These are phyloP conservation scores for Pinus albicaulis DNA, from an alignment of 75 land plant species.

Conservation along the genomic window DNA sequence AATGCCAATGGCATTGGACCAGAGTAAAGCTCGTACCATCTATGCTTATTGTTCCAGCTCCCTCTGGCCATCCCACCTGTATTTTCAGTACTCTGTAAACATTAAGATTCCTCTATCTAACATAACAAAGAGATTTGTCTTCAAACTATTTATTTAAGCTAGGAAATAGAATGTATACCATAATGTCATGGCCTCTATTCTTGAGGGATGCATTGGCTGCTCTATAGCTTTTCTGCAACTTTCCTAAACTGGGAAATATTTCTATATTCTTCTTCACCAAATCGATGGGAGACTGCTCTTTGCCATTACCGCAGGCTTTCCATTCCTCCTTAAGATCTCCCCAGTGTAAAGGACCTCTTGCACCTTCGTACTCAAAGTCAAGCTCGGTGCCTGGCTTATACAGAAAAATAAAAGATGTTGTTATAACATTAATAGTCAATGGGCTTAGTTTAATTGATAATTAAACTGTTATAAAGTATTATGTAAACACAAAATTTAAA, in stretches of 20 bases:
- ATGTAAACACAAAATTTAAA: no score
- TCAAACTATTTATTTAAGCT: background rate
- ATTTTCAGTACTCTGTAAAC: background rate
- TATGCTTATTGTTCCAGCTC: conserved; percentile 7
- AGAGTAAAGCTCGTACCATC: conserved; percentile 9
- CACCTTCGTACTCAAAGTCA: conserved; percentile 27
- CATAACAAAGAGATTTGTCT: background rate
- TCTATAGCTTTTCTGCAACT: conserved; percentile 12
- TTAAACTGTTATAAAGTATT: no score
- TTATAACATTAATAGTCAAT: no score
- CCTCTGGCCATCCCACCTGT: conserved; percentile 15
- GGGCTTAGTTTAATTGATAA: no score
- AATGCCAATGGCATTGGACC: conserved; percentile 12
- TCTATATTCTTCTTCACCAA: conserved; percentile 1
- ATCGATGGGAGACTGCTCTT: conserved; percentile 42
- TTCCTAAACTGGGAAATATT: background rate
- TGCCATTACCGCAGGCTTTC: conserved; percentile 29
- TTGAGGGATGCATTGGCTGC: conserved; percentile 22
- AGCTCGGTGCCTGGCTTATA: no score
- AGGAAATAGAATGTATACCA: conserved; percentile 1
- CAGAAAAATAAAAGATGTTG: no score
- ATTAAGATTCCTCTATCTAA: background rate
- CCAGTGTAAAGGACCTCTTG: conserved; percentile 40
- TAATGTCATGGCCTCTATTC: conserved; percentile 28
- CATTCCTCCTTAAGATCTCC: conserved; percentile 31